Conservation (phyloP, 1,284 basidiomycete genomes). For the Trametes hirsuta region DNA sequence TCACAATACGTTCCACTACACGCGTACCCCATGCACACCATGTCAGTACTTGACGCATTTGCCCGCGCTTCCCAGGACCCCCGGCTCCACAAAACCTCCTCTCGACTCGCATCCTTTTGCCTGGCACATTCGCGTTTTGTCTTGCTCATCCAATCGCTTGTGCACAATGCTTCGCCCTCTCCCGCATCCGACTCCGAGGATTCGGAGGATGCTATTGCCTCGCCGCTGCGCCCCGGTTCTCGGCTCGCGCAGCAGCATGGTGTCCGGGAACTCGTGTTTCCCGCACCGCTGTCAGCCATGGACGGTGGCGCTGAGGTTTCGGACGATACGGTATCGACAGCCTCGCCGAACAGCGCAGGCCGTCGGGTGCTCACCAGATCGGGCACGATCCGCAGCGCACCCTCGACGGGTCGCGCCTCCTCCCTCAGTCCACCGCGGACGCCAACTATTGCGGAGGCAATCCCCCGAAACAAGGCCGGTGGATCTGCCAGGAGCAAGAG, state of each 20-base stretch:
- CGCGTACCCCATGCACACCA: slow-evolving; percentile 58
- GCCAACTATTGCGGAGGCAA: slow-evolving; percentile 14
- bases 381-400: slow-evolving; percentile 14
- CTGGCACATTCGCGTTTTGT: slow-evolving; percentile 74
- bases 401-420: slow-evolving; percentile 10
- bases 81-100: slow-evolving; percentile 41
- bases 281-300: slow-evolving; percentile 56
- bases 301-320: slow-evolving; percentile 16
- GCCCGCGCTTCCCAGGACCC: slow-evolving; percentile 34
- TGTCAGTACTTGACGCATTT: slow-evolving; percentile 48
- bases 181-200: slow-evolving; percentile 38
- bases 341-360: slow-evolving; percentile 2
- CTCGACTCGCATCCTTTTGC: slow-evolving; percentile 50
- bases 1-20: slow-evolving; percentile 66
- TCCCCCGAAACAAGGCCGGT: slow-evolving; percentile 15
- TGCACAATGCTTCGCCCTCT: slow-evolving; percentile 57
- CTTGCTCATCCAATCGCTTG: slow-evolving; percentile 69
- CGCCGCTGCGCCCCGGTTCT: slow-evolving; percentile 29
- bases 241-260: slow-evolving; percentile 27
- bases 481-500: too few species aligned
- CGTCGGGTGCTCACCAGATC: slow-evolving; percentile 17
- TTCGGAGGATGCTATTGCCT: slow-evolving; percentile 35
- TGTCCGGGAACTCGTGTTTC: slow-evolving; percentile 67
- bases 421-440: slow-evolving; percentile 16
- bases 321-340: slow-evolving; percentile 10